Evolutionary conservation across 2,329 filamentous ascomycete genomes (phyloP).

Genomic region (Claviceps digitariae): DNA sequence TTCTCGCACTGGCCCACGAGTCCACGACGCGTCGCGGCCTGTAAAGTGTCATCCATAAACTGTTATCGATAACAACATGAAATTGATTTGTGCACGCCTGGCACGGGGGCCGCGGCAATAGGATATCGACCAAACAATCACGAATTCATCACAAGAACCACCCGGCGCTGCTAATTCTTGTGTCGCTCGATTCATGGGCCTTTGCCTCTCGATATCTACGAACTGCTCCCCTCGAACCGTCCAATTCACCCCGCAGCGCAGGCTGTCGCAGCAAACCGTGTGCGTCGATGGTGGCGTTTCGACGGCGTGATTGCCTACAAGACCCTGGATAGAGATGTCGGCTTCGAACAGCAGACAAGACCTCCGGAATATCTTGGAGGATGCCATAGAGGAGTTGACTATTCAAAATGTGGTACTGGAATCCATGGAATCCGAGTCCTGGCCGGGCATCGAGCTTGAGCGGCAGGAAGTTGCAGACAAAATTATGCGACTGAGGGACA

Average conservation of each 20-base stretch:
- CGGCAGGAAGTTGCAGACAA: not conserved
- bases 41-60: not conserved
- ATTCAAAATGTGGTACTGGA: conserved; percentile 29
- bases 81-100: not conserved
- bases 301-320: conserved; percentile 5
- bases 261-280: not conserved
- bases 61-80: not conserved
- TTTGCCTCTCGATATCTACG: not conserved
- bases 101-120: not conserved
- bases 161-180: not conserved
- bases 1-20: not conserved
- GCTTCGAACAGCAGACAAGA: not conserved
- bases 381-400: conserved; percentile 26
- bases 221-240: too few relatives aligned
- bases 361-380: conserved; percentile 9
- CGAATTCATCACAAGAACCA: not conserved
- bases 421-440: conserved; percentile 21
- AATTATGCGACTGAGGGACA: conserved; percentile 19
- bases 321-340: not conserved
- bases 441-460: conserved; percentile 17
- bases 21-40: not conserved
- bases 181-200: not conserved
- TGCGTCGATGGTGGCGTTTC: conserved; percentile 3
- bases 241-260: not conserved
- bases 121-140: not conserved